A percentile compares a stretch with the other conserved stretches of the same genome.
These are phyloP conservation scores for Tothia fuscella DNA, from an alignment of 2,329 filamentous ascomycete genomes.

Conservation along the genomic window DNA sequence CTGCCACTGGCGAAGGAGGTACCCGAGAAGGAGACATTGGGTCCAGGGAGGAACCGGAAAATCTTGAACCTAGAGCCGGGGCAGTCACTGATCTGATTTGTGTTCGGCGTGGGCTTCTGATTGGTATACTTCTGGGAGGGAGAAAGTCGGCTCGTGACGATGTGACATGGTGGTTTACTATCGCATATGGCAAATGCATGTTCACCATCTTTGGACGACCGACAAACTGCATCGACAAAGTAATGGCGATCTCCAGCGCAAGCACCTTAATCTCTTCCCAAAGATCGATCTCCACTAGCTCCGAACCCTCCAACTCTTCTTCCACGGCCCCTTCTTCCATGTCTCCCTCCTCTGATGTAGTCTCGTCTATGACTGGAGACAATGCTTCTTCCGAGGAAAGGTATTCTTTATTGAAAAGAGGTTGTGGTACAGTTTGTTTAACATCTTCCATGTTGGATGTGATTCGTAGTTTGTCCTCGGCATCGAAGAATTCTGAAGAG, in stretches of 20 bases:
- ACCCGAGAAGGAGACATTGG: not conserved
- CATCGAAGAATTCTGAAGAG: not conserved
- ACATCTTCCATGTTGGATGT: not conserved
- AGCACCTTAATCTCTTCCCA: not conserved
- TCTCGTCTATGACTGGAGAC: not conserved
- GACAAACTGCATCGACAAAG: not conserved
- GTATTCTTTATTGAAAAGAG: constrained; percentile 4
- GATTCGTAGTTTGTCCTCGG: not conserved
- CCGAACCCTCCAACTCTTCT: not conserved
- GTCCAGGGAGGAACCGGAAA: not conserved
- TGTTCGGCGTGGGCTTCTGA: not conserved
- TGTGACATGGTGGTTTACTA: not conserved
- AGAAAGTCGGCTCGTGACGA: not conserved
- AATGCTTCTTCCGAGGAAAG: constrained; percentile 2
- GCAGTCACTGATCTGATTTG: no score
- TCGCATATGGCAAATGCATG: no score
- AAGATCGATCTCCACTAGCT: not conserved
- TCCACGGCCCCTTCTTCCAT: not conserved
- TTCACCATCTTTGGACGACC: constrained; percentile 3
- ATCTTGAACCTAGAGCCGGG: not conserved
- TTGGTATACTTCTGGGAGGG: not conserved
- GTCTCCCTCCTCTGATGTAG: no score
- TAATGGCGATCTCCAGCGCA: not conserved
- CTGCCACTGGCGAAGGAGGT: not conserved
- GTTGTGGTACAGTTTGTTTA: not conserved